Base-by-base conservation (phyloP, 805 yeast genomes). In the Yarrowia hollandica region DNA sequence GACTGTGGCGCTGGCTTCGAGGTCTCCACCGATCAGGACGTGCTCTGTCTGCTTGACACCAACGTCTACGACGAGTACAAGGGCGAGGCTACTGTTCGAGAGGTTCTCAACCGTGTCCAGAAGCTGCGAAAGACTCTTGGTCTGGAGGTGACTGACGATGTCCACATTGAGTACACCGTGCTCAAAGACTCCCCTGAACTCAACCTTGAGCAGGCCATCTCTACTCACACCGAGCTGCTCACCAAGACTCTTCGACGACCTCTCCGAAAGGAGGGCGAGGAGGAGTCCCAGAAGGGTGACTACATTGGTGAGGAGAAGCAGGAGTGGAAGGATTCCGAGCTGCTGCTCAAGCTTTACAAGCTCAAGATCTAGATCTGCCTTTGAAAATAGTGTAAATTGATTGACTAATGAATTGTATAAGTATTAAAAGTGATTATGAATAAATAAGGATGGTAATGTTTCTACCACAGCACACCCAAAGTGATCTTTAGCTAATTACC, bases 51-150 rank as follows among this genome's bases (percentile, higher is more conserved):
- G 64, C 78, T 94, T 73, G 99, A 94, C 69, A 86, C 89, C 65
- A 88, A 86, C 66, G 75, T 90, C 59, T 86, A 94, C 71, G 89
- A 90, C 38, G 96, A 91, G 66, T 80, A 92, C 73, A 85, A 86
- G 76, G 84, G 88, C 50, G 98, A 94, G 77, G 98, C 98, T 73
- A 79, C 88, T 67, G 96, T 97, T 6, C 89, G 99, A 79, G 98
- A 94, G 75, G 80, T 94, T 70, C 82, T 94, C 69, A 94, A 94
- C 82, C 90, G 99, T 76, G 90, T 94, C 66, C 99, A 94, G 80
- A 86, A 96, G 74, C 82, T 91, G 71, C 87, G 99, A 77, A 94
- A 94, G 86, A 90, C 91, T 81, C 90, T 88, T 64, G 96, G 96
- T 30, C 80, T 94, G 69, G 88, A 88, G 70, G 91, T 96, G 63